Conservation (phyloP, 164 flowering plant genomes). For the Cinnamomum micranthum region DNA sequence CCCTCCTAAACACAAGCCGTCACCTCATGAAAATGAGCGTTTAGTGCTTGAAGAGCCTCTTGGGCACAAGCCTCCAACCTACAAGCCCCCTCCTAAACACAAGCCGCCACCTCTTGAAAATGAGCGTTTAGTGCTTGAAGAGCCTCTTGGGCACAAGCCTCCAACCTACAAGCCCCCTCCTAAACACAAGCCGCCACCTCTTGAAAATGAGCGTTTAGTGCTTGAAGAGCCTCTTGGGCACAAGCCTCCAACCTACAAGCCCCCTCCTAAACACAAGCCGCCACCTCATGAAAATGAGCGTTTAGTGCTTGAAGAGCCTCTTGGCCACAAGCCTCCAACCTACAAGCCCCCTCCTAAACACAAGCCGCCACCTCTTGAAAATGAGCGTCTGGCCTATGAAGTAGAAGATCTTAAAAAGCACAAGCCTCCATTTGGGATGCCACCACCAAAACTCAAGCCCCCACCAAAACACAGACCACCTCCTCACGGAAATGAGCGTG, state of each 20-base stretch:
- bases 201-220: background rate
- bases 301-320: too few species aligned
- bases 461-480: background rate
- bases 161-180: background rate
- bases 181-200: background rate
- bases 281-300: background rate
- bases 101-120: background rate
- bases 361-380: background rate
- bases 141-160: too few species aligned
- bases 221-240: too few species aligned
- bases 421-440: background rate
- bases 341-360: background rate
- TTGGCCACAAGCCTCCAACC: too few species aligned
- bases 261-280: background rate
- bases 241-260: background rate
- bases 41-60: background rate
- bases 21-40: background rate
- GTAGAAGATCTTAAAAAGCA: background rate
- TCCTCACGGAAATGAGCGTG: background rate
- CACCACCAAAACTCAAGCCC: background rate
- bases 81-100: background rate
- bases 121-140: background rate
- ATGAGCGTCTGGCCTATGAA: background rate
- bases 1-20: slow-evolving; percentile 4
- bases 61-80: background rate